Percentiles rank a stretch among this genome's conserved stretches.
Conservation (phyloP, 495 filamentous ascomycete species). For the Hyaloscypha hepaticicola region DNA sequence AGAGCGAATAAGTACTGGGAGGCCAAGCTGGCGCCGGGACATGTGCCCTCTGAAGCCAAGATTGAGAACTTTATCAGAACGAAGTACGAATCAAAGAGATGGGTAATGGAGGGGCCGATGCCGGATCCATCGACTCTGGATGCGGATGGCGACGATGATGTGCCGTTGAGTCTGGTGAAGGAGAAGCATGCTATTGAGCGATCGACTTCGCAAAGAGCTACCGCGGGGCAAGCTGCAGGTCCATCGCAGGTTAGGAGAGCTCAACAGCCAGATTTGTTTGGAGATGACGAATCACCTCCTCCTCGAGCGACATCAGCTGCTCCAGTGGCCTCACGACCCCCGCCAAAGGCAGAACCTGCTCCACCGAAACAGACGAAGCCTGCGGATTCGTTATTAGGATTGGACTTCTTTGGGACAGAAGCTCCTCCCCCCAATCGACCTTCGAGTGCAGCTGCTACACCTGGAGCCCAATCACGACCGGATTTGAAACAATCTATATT, state of each 20-base stretch:
- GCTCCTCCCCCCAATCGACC: constrained; percentile 67
- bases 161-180: constrained; percentile 58
- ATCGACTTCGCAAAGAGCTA: constrained; percentile 24
- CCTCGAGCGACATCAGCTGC: constrained; percentile 54
- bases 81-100: constrained; percentile 96
- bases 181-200: constrained; percentile 55
- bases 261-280: constrained; percentile 51
- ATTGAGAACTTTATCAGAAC: constrained; percentile 99
- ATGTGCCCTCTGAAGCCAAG: constrained; percentile 96
- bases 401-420: constrained; percentile 86
- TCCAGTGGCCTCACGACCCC: constrained; percentile 63
- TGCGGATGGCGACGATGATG: constrained; percentile 79
- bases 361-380: constrained; percentile 68
- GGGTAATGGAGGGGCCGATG: constrained; percentile 95
- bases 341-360: constrained; percentile 61
- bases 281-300: constrained; percentile 38
- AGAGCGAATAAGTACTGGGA: constrained; percentile 99
- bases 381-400: constrained; percentile 81
- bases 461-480: constrained; percentile 71
- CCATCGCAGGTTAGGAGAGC: constrained; percentile 43
- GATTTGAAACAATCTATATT: constrained; percentile 97
- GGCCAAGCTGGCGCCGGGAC: constrained; percentile 83
- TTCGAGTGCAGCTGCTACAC: constrained; percentile 65
- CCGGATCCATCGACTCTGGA: constrained; percentile 88
- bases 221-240: constrained; percentile 15